Conservation (phyloP, 768 basidiomycete genomes). For the Rhodotorula diobovata region DNA sequence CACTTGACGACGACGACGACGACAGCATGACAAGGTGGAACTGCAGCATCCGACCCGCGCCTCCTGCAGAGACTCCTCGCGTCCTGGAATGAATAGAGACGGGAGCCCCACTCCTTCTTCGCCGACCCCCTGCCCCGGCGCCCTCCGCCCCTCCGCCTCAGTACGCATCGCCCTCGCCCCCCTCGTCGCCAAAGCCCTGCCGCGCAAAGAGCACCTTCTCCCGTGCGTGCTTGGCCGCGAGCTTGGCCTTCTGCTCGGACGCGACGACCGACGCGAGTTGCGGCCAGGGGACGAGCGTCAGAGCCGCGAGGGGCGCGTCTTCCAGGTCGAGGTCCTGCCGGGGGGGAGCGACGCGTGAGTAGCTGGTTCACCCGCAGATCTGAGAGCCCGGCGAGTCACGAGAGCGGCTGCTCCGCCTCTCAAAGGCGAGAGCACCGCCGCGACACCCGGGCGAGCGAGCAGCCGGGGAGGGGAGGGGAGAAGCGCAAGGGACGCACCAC, state of each 20-base stretch:
- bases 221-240: constrained; percentile 49
- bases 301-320: constrained; percentile 70
- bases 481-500: constrained; percentile 62
- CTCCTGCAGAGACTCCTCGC: background rate
- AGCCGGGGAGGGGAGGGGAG: too few species aligned
- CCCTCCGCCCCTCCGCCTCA: constrained; percentile 46
- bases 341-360: constrained; percentile 19
- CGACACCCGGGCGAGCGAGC: too few species aligned
- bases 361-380: background rate
- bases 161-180: constrained; percentile 94
- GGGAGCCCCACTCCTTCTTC: background rate
- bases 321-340: constrained; percentile 83
- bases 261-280: constrained; percentile 70
- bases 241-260: constrained; percentile 59
- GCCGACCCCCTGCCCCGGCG: background rate
- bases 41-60: background rate
- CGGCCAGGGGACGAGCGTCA: constrained; percentile 67
- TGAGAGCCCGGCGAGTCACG: background rate
- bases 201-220: constrained; percentile 74
- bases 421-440: too few species aligned
- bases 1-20: too few species aligned
- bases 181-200: constrained; percentile 89
- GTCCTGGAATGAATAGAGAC: constrained; percentile 8
- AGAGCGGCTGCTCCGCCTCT: too few species aligned
- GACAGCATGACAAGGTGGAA: too few species aligned